Evolutionary conservation across 2,329 filamentous ascomycete species (phyloP).

Genomic region (Alternaria ventricosa): DNA sequence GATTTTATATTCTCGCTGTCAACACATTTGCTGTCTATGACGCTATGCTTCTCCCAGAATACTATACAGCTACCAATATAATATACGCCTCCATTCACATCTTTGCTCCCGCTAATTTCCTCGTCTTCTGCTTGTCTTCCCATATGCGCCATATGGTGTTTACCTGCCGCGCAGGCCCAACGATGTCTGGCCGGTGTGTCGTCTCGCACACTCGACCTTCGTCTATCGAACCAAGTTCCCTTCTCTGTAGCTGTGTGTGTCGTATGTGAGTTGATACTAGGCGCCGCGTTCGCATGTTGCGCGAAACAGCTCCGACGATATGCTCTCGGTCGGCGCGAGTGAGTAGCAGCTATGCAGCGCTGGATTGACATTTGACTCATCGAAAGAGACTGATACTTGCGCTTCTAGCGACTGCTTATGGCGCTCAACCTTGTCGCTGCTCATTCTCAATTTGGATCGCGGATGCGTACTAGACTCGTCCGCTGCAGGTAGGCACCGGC

Average conservation of each 20-base stretch:
- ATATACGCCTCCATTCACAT: neutral
- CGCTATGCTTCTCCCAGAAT: neutral
- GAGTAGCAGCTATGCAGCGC: no score
- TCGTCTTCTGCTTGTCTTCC: neutral
- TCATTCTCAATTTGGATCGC: neutral
- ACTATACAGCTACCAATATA: neutral
- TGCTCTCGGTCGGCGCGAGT: neutral
- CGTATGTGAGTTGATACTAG: neutral
- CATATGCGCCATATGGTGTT: neutral
- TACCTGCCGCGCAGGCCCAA: neutral
- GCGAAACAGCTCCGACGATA: neutral
- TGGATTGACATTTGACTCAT: no score
- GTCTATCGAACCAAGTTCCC: neutral
- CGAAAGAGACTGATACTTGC: neutral
- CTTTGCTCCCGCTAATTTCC: neutral
- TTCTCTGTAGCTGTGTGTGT: neutral
- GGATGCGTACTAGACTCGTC: neutral
- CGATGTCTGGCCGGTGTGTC: neutral
- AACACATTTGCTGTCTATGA: neutral
- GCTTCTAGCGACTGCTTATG: fast-evolving
- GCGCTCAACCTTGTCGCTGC: neutral
- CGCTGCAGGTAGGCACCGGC: neutral
- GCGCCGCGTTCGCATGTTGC: neutral
- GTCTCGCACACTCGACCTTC: neutral
- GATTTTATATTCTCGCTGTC: neutral